Conservation (phyloP, 805 yeast genomes). For the Candida michaelii region DNA sequence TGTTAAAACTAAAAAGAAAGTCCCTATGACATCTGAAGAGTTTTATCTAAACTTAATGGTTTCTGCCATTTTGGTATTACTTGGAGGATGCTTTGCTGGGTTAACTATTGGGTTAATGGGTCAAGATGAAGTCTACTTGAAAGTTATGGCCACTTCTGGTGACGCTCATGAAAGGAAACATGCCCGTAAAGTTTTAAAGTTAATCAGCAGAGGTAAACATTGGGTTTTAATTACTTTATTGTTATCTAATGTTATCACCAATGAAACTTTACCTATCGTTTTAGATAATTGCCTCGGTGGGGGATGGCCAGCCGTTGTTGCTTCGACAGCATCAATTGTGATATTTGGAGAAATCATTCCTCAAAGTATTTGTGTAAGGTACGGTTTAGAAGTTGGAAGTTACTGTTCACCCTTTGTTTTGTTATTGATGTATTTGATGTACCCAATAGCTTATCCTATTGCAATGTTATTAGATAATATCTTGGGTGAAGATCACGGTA, state of each 20-base stretch:
- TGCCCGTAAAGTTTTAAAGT: constrained; percentile 68
- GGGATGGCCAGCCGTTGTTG: constrained; percentile 94
- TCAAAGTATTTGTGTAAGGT: constrained; percentile 88
- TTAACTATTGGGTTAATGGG: constrained; percentile 97
- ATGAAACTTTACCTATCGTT: constrained; percentile 92
- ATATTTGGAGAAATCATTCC: constrained; percentile 97
- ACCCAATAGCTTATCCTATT: constrained; percentile 90
- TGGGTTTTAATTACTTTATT: constrained; percentile 93
- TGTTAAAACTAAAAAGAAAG: constrained; percentile 14
- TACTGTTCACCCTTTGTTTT: constrained; percentile 86
- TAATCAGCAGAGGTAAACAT: constrained; percentile 85
- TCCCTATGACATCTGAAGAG: constrained; percentile 33
- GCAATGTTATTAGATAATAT: constrained; percentile 77
- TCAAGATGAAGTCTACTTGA: constrained; percentile 92
- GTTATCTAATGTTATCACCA: constrained; percentile 85
- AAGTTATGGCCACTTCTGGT: constrained; percentile 91
- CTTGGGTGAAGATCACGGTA: constrained; percentile 95
- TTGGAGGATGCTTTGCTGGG: constrained; percentile 92
- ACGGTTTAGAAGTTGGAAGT: constrained; percentile 90
- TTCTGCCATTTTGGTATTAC: constrained; percentile 61
- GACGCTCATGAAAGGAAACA: constrained; percentile 61
- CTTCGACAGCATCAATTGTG: constrained; percentile 90
- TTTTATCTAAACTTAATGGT: constrained; percentile 50
- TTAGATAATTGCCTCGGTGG: constrained; percentile 92
- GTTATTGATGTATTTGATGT: constrained; percentile 80